These are phyloP conservation scores for Boletus insuetus DNA, from an alignment of 768 basidiomycete species.

Conservation along the genomic window DNA sequence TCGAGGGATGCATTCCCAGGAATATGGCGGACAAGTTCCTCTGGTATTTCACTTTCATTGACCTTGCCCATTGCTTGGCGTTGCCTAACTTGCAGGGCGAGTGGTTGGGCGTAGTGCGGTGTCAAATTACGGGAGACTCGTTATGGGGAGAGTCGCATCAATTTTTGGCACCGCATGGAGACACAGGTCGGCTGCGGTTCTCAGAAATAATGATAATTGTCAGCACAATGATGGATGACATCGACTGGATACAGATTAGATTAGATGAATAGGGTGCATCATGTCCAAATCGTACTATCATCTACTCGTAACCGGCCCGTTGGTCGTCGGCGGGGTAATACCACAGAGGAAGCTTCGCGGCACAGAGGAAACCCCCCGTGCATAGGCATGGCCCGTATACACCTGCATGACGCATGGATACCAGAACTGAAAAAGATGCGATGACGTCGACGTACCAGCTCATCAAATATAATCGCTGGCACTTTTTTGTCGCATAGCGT, in stretches of 20 bases:
- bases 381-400: constrained; percentile 82
- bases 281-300: constrained; percentile 6
- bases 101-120: background rate
- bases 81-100: background rate
- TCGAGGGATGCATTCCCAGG: constrained; percentile 20
- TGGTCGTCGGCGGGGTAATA: constrained; percentile 13
- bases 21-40: background rate
- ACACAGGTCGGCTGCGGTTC: constrained; percentile 3
- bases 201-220: background rate
- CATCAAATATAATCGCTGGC: constrained; percentile 88
- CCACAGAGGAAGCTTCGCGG: constrained; percentile 50
- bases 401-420: constrained; percentile 44
- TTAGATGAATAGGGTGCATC: background rate
- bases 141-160: background rate
- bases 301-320: constrained; percentile 12
- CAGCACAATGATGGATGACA: too few relatives aligned
- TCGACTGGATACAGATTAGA: constrained; percentile 8
- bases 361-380: constrained; percentile 85
- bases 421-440: background rate
- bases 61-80: background rate
- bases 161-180: background rate
- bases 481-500: constrained; percentile 76
- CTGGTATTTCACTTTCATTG: background rate
- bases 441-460: constrained; percentile 60
- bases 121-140: background rate